Percentiles rank a stretch among this genome's conserved stretches.
These are phyloP conservation scores for Salix suchowensis DNA, from an alignment of 345 rosid species.

Conservation along the genomic window DNA sequence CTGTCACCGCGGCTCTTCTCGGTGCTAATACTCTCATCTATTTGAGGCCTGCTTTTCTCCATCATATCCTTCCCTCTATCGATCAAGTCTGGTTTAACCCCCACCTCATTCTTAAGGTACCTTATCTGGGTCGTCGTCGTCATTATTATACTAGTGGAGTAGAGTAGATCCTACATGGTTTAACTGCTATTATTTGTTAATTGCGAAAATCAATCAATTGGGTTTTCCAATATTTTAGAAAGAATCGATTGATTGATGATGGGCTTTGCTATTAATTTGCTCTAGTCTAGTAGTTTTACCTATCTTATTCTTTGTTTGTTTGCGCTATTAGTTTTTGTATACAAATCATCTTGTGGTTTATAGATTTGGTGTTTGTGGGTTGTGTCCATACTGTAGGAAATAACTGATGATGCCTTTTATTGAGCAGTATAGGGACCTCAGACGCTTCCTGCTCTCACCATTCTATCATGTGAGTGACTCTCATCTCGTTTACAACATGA, in stretches of 20 bases:
- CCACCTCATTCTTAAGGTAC: constrained; percentile 79
- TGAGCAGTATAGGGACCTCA: constrained; percentile 62
- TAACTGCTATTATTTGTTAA: not conserved
- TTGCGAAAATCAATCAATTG: not conserved
- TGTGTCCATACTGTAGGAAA: no score
- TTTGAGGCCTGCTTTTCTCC: constrained; percentile 63
- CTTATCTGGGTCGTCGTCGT: no score
- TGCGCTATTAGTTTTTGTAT: no score
- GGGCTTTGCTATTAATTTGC: no score
- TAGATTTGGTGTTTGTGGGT: no score
- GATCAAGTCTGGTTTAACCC: constrained; percentile 81
- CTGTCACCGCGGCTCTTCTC: constrained; percentile 77
- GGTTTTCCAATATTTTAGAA: no score
- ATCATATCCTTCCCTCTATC: constrained; percentile 55
- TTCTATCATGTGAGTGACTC: constrained; percentile 83
- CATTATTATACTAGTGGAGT: no score
- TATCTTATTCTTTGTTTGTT: no score
- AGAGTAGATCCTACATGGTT: not conserved
- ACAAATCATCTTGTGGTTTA: no score
- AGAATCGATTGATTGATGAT: not conserved
- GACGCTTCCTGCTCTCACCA: constrained; percentile 76
- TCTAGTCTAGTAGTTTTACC: no score
- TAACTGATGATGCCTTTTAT: not conserved
- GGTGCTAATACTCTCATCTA: constrained; percentile 72
- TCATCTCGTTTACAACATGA: constrained; percentile 88